These are phyloP conservation scores for Skeletonema tropicum DNA, from an alignment of 108 stramenopile species.

Conservation along the genomic window DNA sequence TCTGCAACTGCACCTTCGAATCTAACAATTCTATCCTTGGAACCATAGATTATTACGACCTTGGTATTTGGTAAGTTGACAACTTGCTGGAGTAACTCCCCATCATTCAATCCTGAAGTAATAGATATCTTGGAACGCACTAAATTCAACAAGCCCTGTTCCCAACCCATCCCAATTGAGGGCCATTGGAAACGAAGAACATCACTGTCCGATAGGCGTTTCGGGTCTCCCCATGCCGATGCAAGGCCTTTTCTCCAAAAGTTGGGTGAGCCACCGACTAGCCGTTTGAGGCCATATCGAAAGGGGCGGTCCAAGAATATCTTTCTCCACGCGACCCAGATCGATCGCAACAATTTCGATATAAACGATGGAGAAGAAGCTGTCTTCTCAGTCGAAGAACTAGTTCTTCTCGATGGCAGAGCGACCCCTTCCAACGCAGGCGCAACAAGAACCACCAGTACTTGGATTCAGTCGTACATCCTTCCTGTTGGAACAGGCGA, in stretches of 20 bases:
- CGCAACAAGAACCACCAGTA: conserved; percentile 68
- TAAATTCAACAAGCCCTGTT: conserved; percentile 71
- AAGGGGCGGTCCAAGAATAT: conserved; percentile 43
- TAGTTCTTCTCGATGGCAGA: conserved; percentile 2
- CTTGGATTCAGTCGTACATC: conserved; percentile 9
- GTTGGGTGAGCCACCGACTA: conserved; percentile 48
- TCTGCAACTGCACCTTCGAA: conserved; percentile 17
- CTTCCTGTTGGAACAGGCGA: conserved; percentile 36
- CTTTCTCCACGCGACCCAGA: conserved; percentile 35
- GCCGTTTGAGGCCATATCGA: conserved; percentile 60
- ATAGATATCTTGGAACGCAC: conserved; percentile 35
- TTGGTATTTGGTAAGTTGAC: conserved; percentile 48
- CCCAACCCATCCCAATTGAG: conserved; percentile 82
- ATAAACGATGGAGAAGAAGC: background rate
- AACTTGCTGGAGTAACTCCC: conserved; percentile 44
- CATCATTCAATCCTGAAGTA: conserved; percentile 43
- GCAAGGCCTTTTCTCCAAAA: conserved; percentile 72
- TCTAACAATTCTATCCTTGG: conserved; percentile 61
- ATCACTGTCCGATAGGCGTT: conserved; percentile 60
- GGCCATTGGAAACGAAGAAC: conserved; percentile 85
- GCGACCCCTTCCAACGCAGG: conserved; percentile 66
- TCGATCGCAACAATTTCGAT: background rate
- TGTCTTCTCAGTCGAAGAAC: background rate
- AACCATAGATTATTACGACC: conserved; percentile 63
- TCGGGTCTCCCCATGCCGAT: conserved; percentile 69